These are phyloP conservation scores for Aspergillus conjunctus DNA, from an alignment of 495 filamentous ascomycete species.

Conservation along the genomic window DNA sequence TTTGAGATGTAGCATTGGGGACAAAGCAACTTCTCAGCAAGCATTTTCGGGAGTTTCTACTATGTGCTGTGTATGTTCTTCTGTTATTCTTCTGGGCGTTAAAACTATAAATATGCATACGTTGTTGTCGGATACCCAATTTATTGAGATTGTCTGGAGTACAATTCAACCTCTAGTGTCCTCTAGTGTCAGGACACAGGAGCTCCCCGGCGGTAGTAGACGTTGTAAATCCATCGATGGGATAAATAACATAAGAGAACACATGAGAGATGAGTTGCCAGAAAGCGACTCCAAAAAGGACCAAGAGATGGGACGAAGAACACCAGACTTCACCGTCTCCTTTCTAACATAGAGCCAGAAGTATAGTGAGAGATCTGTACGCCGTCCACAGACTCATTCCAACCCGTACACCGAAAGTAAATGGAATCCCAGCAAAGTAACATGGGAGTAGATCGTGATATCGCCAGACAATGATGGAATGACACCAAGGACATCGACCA, in stretches of 20 bases:
- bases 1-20: slow-evolving; percentile 39
- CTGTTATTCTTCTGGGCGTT: slow-evolving; percentile 7
- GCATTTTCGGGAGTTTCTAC: slow-evolving; percentile 28
- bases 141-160: slow-evolving; percentile 13
- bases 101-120: slow-evolving; percentile 6
- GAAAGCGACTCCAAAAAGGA: slow-evolving; percentile 5
- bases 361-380: not conserved
- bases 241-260: slow-evolving; percentile 2
- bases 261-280: not conserved
- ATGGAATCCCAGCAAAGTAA: not conserved
- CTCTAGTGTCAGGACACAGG: slow-evolving; percentile 11
- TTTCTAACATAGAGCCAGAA: slow-evolving; percentile 10
- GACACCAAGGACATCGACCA: not conserved
- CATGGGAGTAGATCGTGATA: not conserved
- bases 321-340: slow-evolving; percentile 21
- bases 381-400: not conserved
- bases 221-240: slow-evolving; percentile 1
- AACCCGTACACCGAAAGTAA: not conserved
- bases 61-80: slow-evolving; percentile 10
- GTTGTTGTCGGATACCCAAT: slow-evolving; percentile 25
- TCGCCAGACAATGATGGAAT: not conserved
- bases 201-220: not conserved
- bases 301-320: slow-evolving; percentile 12
- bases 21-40: slow-evolving; percentile 22
- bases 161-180: slow-evolving; percentile 12